phyloP scores from a whole-genome alignment of 805 yeast species.

The Starmera dryadoides region DNA sequence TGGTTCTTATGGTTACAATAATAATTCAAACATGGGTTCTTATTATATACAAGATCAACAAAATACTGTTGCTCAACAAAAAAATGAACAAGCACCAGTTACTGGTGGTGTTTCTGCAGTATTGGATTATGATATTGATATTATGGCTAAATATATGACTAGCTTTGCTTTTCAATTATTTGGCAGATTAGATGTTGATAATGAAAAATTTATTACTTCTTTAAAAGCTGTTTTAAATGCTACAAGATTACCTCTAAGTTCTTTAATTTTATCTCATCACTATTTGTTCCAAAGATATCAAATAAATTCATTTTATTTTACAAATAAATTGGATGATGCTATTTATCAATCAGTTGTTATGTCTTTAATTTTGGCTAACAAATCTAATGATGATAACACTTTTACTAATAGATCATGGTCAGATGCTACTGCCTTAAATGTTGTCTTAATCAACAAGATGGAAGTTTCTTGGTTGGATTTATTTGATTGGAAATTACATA shows the following conservation, averaged over 20 bases:
- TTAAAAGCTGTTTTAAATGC: constrained; percentile 70
- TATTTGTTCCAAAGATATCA: constrained; percentile 61
- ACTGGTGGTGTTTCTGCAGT: constrained; percentile 72
- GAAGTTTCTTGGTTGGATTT: constrained; percentile 67
- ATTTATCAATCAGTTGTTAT: constrained; percentile 54
- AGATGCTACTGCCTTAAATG: constrained; percentile 81
- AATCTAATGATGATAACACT: constrained; percentile 93
- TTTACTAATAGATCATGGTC: constrained; percentile 94
- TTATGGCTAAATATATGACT: constrained; percentile 75
- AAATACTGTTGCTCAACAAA: constrained; percentile 1
- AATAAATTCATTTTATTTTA: constrained; percentile 26
- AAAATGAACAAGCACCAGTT: constrained; percentile 16
- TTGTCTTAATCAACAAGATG: constrained; percentile 49
- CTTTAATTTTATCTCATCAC: constrained; percentile 73
- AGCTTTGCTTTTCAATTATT: constrained; percentile 67
- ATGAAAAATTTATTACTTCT: constrained; percentile 44
- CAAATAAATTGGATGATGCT: constrained; percentile 23
- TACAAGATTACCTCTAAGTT: constrained; percentile 79
- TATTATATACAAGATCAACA: background rate
- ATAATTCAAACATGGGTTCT: background rate
- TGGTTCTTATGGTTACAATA: background rate
- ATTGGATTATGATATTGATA: constrained; percentile 70
- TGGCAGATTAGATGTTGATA: constrained; percentile 37
- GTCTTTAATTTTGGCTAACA: constrained; percentile 79
- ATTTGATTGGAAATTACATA: constrained; percentile 53